phyloP scores from a whole-genome alignment of 2,329 filamentous ascomycete species.

The Ophiostoma angusticollis region DNA sequence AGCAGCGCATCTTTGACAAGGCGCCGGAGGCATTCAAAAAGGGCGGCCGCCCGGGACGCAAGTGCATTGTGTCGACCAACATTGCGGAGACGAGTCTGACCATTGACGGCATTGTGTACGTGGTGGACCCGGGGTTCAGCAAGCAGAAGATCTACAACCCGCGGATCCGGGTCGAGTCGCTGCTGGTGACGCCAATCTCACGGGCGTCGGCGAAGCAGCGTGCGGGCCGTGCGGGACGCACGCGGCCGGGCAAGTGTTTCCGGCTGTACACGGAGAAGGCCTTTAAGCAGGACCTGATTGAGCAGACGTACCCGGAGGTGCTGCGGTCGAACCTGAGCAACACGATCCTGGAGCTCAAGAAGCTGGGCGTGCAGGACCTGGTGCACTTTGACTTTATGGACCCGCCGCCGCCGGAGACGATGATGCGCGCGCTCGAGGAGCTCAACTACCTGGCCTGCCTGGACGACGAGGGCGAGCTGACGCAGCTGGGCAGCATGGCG shows the following conservation, averaged over 20 bases:
- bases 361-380: constrained; percentile 86
- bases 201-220: constrained; percentile 95
- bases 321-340: constrained; percentile 87
- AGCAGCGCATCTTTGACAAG: constrained; percentile 90
- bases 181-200: constrained; percentile 94
- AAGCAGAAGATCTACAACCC: constrained; percentile 99
- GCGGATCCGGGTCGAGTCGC: constrained; percentile 86
- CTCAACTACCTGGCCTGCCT: constrained; percentile 94
- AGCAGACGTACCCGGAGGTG: constrained; percentile 94
- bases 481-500: constrained; percentile 68
- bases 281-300: constrained; percentile 96
- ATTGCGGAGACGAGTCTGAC: constrained; percentile 97
- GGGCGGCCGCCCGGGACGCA: constrained; percentile 78
- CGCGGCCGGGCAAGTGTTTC: constrained; percentile 96
- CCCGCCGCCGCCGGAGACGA: constrained; percentile 89
- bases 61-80: constrained; percentile 90
- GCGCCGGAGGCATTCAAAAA: constrained; percentile 60
- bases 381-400: constrained; percentile 99
- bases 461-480: constrained; percentile 91
- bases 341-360: constrained; percentile 93
- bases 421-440: constrained; percentile 96
- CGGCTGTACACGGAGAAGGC: constrained; percentile 87
- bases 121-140: constrained; percentile 97
- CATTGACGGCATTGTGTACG: constrained; percentile 97
- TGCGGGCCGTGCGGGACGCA: constrained; percentile 98